These are phyloP conservation scores for Ophiognomonia clavigignenti-juglandacearum DNA, from an alignment of 2,329 filamentous ascomycete genomes.

Conservation along the genomic window DNA sequence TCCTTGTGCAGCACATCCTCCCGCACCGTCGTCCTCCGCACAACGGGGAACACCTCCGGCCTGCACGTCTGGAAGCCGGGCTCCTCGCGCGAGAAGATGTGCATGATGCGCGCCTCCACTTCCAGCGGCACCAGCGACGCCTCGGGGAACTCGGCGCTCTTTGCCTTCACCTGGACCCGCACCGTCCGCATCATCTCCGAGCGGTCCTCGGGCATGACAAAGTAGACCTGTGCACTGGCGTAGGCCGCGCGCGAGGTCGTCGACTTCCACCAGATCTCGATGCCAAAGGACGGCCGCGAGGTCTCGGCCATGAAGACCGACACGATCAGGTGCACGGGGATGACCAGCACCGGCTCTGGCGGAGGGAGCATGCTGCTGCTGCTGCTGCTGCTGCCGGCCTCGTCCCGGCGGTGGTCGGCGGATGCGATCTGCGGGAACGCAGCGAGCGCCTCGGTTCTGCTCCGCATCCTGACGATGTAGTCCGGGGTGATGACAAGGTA, in stretches of 20 bases:
- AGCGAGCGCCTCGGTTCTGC: conserved; percentile 39
- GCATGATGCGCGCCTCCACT: conserved; percentile 40
- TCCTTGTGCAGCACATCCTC: conserved; percentile 32
- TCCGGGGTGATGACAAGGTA: conserved; percentile 49
- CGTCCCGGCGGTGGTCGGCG: conserved; percentile 19
- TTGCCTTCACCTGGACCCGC: conserved; percentile 31
- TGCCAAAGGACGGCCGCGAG: conserved; percentile 42
- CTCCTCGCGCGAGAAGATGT: conserved; percentile 42
- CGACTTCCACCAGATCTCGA: conserved; percentile 55
- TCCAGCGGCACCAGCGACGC: conserved; percentile 39
- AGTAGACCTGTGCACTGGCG: conserved; percentile 43
- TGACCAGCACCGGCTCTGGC: conserved; percentile 32
- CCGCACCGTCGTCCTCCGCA: conserved; percentile 39
- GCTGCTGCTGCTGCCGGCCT: conserved; percentile 21
- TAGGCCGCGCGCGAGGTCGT: conserved; percentile 39
- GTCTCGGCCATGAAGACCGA: conserved; percentile 49
- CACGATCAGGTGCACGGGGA: conserved; percentile 47
- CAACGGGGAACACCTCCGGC: conserved; percentile 47
- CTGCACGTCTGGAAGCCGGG: conserved; percentile 28
- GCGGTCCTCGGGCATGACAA: conserved; percentile 42
- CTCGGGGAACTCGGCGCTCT: conserved; percentile 27
- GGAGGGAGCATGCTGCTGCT: conserved; percentile 22
- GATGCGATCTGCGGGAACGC: conserved; percentile 40
- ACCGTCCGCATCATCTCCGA: conserved; percentile 46
- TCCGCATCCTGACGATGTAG: conserved; percentile 46